phyloP scores from a whole-genome alignment of 2,329 filamentous ascomycete genomes.

The Colletotrichum musicola region DNA sequence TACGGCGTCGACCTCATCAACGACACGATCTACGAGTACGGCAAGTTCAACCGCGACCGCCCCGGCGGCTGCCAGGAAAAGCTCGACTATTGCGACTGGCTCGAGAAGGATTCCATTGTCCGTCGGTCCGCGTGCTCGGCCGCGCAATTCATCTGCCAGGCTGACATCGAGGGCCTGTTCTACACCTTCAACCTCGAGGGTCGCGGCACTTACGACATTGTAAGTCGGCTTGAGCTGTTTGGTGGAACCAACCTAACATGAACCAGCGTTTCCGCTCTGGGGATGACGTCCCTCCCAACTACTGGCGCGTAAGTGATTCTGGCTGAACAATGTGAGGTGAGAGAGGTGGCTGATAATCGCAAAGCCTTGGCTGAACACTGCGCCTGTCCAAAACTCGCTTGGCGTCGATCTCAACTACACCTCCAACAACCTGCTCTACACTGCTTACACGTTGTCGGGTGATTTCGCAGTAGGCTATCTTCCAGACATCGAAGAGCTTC shows the following conservation, averaged over 20 bases:
- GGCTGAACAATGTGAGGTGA: background rate
- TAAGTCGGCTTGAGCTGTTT: too few relatives aligned
- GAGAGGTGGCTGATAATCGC: too few relatives aligned
- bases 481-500: constrained; percentile 47
- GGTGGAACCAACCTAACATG: background rate
- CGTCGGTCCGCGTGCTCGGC: constrained; percentile 3
- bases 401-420: constrained; percentile 72
- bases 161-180: constrained; percentile 53
- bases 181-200: too few relatives aligned
- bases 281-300: constrained; percentile 14
- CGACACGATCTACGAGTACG: constrained; percentile 24
- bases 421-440: constrained; percentile 23
- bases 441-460: constrained; percentile 19
- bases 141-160: constrained; percentile 38
- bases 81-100: constrained; percentile 20
- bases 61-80: constrained; percentile 22
- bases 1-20: constrained; percentile 15
- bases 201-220: too few relatives aligned
- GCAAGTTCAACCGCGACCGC: constrained; percentile 24
- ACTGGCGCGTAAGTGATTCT: constrained; percentile 10
- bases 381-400: constrained; percentile 66
- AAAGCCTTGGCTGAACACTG: constrained; percentile 33
- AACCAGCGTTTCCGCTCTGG: constrained; percentile 11
- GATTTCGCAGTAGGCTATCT: constrained; percentile 23
- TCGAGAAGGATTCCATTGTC: constrained; percentile 7